A percentile compares a stretch with the other conserved stretches of the same genome.
These are phyloP conservation scores for Colletotrichum lupini DNA, from an alignment of 2,329 filamentous ascomycete genomes.

Conservation along the genomic window DNA sequence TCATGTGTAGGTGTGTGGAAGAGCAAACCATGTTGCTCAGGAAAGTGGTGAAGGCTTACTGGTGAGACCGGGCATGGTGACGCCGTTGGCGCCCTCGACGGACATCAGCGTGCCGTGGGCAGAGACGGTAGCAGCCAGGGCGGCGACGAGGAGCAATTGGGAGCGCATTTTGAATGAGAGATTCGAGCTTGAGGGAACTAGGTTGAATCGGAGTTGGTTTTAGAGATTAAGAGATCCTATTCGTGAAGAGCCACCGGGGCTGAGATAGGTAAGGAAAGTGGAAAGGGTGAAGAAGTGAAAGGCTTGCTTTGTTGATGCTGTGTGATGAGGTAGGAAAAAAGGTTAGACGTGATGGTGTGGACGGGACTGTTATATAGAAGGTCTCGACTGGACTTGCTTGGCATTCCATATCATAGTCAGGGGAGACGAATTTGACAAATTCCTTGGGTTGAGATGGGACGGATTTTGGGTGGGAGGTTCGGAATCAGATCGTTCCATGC, in stretches of 20 bases:
- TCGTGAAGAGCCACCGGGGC: slow-evolving; percentile 31
- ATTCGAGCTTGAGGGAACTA: slow-evolving; percentile 14
- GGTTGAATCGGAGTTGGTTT: slow-evolving; percentile 11
- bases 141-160: slow-evolving; percentile 52
- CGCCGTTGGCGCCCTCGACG: slow-evolving; percentile 69
- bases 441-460: slow-evolving; percentile 24
- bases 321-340: slow-evolving; percentile 13
- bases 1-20: not conserved
- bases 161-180: slow-evolving; percentile 36
- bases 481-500: slow-evolving; percentile 32
- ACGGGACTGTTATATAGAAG: slow-evolving; percentile 33
- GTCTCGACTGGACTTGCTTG: slow-evolving; percentile 24
- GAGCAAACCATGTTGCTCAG: not conserved
- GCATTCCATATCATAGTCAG: slow-evolving; percentile 29
- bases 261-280: slow-evolving; percentile 13
- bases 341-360: slow-evolving; percentile 21
- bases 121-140: slow-evolving; percentile 50
- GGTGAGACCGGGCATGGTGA: slow-evolving; percentile 69
- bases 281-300: slow-evolving; percentile 16
- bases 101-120: slow-evolving; percentile 69
- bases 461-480: slow-evolving; percentile 16
- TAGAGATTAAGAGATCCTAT: slow-evolving; percentile 17
- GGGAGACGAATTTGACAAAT: slow-evolving; percentile 34
- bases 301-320: slow-evolving; percentile 34
- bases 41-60: slow-evolving; percentile 19